These are phyloP conservation scores for Cryptosporidium sp. DNA, from an alignment of 169 alveolate genomes.

Conservation along the genomic window DNA sequence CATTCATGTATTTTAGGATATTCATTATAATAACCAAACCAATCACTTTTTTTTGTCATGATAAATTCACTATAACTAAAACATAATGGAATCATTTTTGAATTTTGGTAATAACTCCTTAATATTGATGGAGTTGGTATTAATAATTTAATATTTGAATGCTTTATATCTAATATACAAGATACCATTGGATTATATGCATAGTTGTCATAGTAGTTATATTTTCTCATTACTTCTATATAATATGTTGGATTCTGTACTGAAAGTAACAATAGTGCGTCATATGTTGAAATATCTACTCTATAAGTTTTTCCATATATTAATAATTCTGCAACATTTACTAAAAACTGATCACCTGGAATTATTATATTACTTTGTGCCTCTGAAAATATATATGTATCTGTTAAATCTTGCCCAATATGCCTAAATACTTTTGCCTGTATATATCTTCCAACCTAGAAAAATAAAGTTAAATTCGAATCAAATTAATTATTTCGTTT, in stretches of 20 bases:
- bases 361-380: conserved; percentile 47
- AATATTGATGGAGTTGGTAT: conserved; percentile 67
- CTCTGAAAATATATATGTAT: conserved; percentile 33
- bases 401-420: conserved; percentile 56
- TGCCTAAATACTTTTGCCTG: conserved; percentile 57
- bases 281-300: conserved; percentile 67
- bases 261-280: conserved; percentile 15
- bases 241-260: conserved; percentile 38
- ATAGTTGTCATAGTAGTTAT: conserved; percentile 22
- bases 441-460: conserved; percentile 65
- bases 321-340: conserved; percentile 14
- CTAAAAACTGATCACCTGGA: conserved; percentile 48
- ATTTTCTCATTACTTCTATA: neutral
- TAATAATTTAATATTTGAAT: conserved; percentile 23
- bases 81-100: conserved; percentile 50
- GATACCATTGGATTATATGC: conserved; percentile 42
- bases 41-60: conserved; percentile 50
- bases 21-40: conserved; percentile 62
- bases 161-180: conserved; percentile 48
- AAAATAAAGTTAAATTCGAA: neutral
- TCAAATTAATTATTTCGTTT: neutral
- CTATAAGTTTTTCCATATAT: conserved; percentile 39
- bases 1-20: conserved; percentile 37
- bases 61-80: conserved; percentile 57
- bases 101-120: neutral